Evolutionary conservation across 1,284 basidiomycete species (phyloP).

Genomic region (Hymenochaete sp.): DNA sequence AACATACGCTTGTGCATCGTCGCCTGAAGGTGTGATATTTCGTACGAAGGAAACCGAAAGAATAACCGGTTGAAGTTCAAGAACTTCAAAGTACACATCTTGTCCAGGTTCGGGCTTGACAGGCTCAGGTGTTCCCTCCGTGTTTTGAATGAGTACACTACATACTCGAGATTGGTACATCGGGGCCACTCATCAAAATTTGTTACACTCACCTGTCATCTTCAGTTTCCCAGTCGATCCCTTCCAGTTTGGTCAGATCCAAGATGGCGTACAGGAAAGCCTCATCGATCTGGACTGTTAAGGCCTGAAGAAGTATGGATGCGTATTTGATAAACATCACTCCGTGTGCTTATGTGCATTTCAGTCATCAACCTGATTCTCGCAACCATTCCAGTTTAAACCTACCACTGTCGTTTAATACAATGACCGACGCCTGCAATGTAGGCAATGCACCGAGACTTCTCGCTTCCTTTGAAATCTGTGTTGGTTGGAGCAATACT

Average conservation of each 20-base stretch:
- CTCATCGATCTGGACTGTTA: slow-evolving; percentile 95
- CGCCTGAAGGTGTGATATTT: slow-evolving; percentile 71
- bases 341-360: slow-evolving; percentile 65
- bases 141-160: slow-evolving; percentile 73
- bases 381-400: neutral
- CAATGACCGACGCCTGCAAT: slow-evolving; percentile 80
- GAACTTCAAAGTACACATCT: slow-evolving; percentile 91
- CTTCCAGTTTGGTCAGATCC: slow-evolving; percentile 87
- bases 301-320: slow-evolving; percentile 86
- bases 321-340: slow-evolving; percentile 97
- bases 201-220: slow-evolving; percentile 56
- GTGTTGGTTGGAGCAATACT: slow-evolving; percentile 92
- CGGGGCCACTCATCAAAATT: neutral
- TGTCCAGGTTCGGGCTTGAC: slow-evolving; percentile 52
- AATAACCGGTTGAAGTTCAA: slow-evolving; percentile 95
- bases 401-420: slow-evolving; percentile 89
- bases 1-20: slow-evolving; percentile 84
- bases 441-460: slow-evolving; percentile 84
- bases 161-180: slow-evolving; percentile 9
- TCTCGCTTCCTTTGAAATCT: slow-evolving; percentile 76
- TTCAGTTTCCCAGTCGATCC: slow-evolving; percentile 79
- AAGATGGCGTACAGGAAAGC: slow-evolving; percentile 92
- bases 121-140: slow-evolving; percentile 77
- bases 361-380: neutral
- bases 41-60: slow-evolving; percentile 96